Evolutionary conservation across 441 rosid genomes (phyloP).

Genomic region (Brassica balearica): DNA sequence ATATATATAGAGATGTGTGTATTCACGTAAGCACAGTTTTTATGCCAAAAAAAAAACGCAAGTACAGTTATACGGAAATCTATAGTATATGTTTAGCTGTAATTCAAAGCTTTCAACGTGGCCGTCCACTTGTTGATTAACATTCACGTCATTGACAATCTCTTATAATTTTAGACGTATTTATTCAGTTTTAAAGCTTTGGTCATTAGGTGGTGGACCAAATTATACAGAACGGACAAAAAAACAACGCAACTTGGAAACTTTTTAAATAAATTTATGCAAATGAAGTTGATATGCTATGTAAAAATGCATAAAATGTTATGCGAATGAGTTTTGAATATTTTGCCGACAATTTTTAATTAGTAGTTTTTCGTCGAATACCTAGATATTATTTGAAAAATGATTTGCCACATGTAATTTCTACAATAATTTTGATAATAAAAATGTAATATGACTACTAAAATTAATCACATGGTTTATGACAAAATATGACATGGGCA

Average conservation of each 20-base stretch:
- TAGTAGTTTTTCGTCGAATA: neutral
- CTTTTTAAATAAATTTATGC: neutral
- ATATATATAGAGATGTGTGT: slow-evolving; percentile 14
- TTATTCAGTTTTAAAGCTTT: slow-evolving; percentile 11
- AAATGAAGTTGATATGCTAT: slow-evolving; percentile 4
- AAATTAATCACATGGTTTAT: no score
- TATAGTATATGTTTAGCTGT: slow-evolving; percentile 33
- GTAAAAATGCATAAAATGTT: slow-evolving; percentile 6
- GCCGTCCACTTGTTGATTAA: slow-evolving; percentile 40
- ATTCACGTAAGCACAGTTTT: slow-evolving; percentile 38
- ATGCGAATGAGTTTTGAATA: neutral
- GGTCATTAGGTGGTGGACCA: slow-evolving; percentile 34
- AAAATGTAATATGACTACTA: no score
- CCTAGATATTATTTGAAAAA: no score
- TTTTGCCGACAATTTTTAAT: neutral
- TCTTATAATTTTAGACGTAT: neutral
- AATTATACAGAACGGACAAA: slow-evolving; percentile 21
- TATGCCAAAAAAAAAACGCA: neutral
- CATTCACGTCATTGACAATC: slow-evolving; percentile 44
- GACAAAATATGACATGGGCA: no score
- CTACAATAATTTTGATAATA: no score
- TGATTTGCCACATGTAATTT: no score
- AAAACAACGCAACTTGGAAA: slow-evolving; percentile 5
- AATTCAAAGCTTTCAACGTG: slow-evolving; percentile 37
- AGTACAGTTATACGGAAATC: slow-evolving; percentile 19